Conservation (phyloP, 2,329 filamentous ascomycete genomes). For the Talaromyces funiculosus region DNA sequence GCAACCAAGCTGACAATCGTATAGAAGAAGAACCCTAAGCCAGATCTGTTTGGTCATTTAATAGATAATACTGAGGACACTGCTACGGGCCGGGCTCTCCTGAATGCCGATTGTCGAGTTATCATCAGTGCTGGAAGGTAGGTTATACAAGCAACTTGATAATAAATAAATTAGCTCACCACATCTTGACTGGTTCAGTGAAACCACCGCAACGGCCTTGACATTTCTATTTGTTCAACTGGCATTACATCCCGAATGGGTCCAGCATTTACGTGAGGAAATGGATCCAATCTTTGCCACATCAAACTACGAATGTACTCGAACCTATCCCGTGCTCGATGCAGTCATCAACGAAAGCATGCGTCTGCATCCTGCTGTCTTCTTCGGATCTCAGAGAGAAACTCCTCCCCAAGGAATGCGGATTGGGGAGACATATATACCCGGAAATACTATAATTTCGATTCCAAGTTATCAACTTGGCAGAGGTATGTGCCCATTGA, state of each 20-base stretch:
- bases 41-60: constrained; percentile 1
- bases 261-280: constrained; percentile 9
- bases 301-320: constrained; percentile 20
- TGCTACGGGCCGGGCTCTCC: background rate
- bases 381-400: constrained; percentile 30
- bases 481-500: constrained; percentile 16
- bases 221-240: constrained; percentile 9
- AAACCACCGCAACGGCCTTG: constrained; percentile 9
- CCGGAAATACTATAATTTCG: constrained; percentile 32
- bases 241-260: constrained; percentile 3
- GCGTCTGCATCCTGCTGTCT: constrained; percentile 35
- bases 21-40: constrained; percentile 5
- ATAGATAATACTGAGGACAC: constrained; percentile 2
- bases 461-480: constrained; percentile 25
- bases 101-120: background rate
- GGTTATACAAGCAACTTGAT: too few relatives aligned
- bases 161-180: too few relatives aligned
- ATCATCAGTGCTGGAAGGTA: constrained; percentile 7
- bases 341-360: constrained; percentile 40
- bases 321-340: constrained; percentile 11
- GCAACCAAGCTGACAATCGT: too few relatives aligned
- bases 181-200: too few relatives aligned
- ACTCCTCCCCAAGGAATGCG: constrained; percentile 35
- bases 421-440: constrained; percentile 31
- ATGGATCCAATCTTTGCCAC: background rate